phyloP scores from a whole-genome alignment of 1,284 basidiomycete genomes.

The Pulveroboletus sp. region DNA sequence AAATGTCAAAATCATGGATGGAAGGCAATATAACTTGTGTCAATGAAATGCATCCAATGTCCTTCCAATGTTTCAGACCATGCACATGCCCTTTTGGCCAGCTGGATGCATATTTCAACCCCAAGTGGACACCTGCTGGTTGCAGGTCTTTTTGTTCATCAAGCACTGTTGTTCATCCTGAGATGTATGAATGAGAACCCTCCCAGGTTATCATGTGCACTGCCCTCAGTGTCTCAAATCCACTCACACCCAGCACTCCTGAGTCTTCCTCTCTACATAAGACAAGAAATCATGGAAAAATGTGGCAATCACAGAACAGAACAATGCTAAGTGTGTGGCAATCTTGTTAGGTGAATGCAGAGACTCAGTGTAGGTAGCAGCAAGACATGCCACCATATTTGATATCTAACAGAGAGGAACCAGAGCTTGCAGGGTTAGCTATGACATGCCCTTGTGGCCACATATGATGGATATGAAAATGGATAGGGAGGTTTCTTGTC shows the following conservation, averaged over 20 bases:
- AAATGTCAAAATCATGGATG: no score
- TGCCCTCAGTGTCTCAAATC: background rate
- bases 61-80: no score
- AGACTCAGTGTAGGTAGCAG: no score
- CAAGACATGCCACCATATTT: no score
- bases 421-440: background rate
- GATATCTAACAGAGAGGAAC: background rate
- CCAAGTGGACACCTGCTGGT: slow-evolving; percentile 16
- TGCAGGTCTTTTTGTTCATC: slow-evolving; percentile 17
- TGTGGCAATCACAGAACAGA: slow-evolving; percentile 17
- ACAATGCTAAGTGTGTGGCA: slow-evolving; percentile 12
- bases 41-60: no score
- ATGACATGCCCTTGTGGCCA: background rate
- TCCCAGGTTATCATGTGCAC: slow-evolving; percentile 5
- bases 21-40: no score
- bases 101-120: slow-evolving; percentile 21
- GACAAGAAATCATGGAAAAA: slow-evolving; percentile 18
- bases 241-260: background rate
- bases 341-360: background rate
- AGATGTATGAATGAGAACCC: background rate
- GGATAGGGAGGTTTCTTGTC: background rate
- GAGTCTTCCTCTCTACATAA: background rate
- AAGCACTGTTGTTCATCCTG: slow-evolving; percentile 13
- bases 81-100: no score
- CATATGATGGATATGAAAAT: background rate